Percentiles rank a stretch among this genome's conserved stretches.
Evolutionary conservation across 345 rosid species (phyloP).

Genomic region (Aurinia saxatilis): DNA sequence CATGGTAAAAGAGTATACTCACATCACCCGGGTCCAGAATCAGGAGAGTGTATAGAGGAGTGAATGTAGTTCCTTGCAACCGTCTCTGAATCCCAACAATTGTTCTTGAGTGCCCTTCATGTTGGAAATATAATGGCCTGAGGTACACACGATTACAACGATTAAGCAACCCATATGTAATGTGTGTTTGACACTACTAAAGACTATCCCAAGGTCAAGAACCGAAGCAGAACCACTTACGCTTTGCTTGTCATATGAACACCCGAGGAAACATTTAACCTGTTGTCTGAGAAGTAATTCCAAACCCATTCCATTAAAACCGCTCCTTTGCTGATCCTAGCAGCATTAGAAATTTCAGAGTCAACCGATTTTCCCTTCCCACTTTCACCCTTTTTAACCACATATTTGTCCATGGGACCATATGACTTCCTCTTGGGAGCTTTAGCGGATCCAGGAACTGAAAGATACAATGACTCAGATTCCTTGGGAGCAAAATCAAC

Average conservation of each 20-base stretch:
- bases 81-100: conserved; percentile 64
- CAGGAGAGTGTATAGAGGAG: conserved; percentile 46
- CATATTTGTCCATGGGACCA: conserved; percentile 73
- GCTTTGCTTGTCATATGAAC: conserved; percentile 39
- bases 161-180: neutral
- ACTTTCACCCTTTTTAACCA: conserved; percentile 18
- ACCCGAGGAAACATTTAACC: conserved; percentile 27
- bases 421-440: conserved; percentile 34
- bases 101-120: conserved; percentile 79
- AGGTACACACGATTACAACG: conserved; percentile 9
- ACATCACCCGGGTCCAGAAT: conserved; percentile 73
- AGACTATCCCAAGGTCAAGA: neutral
- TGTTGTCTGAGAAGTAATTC: conserved; percentile 60
- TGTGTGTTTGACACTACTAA: neutral
- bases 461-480: conserved; percentile 40
- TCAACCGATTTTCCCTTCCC: conserved; percentile 8
- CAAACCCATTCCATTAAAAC: conserved; percentile 72
- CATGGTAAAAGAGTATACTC: conserved; percentile 20
- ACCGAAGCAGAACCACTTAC: conserved; percentile 34
- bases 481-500: conserved; percentile 72
- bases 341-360: conserved; percentile 1
- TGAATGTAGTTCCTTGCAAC: conserved; percentile 31
- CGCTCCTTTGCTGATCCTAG: conserved; percentile 32
- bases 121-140: conserved; percentile 86
- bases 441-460: conserved; percentile 54